phyloP scores from a whole-genome alignment of 139 green algal species.

The Raphidocelis subcapitata region DNA sequence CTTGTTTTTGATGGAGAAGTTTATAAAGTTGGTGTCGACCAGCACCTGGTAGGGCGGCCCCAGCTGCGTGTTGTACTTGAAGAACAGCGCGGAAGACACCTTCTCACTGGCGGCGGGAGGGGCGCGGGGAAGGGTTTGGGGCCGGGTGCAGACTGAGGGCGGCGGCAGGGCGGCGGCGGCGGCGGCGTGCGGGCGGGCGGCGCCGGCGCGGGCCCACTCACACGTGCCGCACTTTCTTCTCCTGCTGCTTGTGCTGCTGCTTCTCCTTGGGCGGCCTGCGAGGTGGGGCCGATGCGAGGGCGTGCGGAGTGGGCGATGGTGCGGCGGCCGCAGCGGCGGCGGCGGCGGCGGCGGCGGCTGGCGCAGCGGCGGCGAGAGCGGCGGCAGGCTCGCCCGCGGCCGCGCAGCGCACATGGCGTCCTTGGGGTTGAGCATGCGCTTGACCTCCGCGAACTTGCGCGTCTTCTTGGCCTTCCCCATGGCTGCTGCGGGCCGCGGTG shows the following conservation, averaged over 20 bases:
- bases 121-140: neutral
- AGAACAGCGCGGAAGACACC: constrained; percentile 90
- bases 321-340: neutral
- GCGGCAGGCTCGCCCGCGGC: no score
- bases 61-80: constrained; percentile 97
- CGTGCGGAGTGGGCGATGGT: neutral
- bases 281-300: no score
- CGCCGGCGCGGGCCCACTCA: constrained; percentile 24
- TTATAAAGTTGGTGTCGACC: constrained; percentile 99
- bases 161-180: neutral
- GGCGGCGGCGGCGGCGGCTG: neutral
- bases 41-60: constrained; percentile 97
- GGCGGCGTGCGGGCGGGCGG: neutral
- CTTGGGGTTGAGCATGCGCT: constrained; percentile 91
- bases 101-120: constrained; percentile 67
- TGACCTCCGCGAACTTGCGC: constrained; percentile 95
- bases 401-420: constrained; percentile 62
- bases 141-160: no score
- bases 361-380: neutral
- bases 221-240: constrained; percentile 47
- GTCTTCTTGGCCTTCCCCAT: constrained; percentile 98
- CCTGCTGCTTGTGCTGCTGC: constrained; percentile 55
- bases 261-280: constrained; percentile 48
- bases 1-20: constrained; percentile 99
- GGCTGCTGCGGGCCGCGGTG: no score